Percentiles rank a stretch among this genome's conserved stretches.
Evolutionary conservation across 2,329 filamentous ascomycete species (phyloP).

Genomic region (Cordyceps tenuipes): DNA sequence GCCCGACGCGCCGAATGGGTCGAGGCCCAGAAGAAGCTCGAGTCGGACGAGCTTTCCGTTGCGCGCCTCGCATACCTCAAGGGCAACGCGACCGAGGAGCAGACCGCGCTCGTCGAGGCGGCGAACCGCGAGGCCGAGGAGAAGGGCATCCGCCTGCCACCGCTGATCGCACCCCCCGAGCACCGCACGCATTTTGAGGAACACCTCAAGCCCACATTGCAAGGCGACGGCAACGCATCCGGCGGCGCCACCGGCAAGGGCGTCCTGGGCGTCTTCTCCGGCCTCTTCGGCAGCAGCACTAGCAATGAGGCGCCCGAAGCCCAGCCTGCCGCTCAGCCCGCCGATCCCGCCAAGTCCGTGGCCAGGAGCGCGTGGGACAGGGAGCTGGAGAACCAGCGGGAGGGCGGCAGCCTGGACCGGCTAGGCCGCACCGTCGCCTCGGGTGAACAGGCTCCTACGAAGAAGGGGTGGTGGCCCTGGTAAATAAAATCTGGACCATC

Average conservation of each 20-base stretch:
- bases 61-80: constrained; percentile 54
- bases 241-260: constrained; percentile 25
- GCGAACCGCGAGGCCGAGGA: constrained; percentile 41
- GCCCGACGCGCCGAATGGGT: constrained; percentile 51
- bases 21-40: constrained; percentile 45
- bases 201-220: constrained; percentile 24
- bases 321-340: constrained; percentile 14
- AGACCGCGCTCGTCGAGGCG: constrained; percentile 49
- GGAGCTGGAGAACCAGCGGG: constrained; percentile 43
- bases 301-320: constrained; percentile 15
- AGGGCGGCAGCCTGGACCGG: constrained; percentile 43
- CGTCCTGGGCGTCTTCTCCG: constrained; percentile 26
- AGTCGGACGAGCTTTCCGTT: constrained; percentile 45
- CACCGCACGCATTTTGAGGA: constrained; percentile 30
- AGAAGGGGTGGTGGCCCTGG: constrained; percentile 43
- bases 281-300: constrained; percentile 20
- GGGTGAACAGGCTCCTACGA: constrained; percentile 23
- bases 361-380: constrained; percentile 37
- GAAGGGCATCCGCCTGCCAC: constrained; percentile 39
- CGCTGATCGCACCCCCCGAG: constrained; percentile 39
- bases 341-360: constrained; percentile 25
- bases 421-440: constrained; percentile 31
- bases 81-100: constrained; percentile 47
- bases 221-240: constrained; percentile 14
- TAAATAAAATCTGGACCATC: constrained; percentile 13